Evolutionary conservation across 1,284 basidiomycete species (phyloP), one percentile per base, ranked within the genome.

Genomic region (Cryptococcus sp.): DNA sequence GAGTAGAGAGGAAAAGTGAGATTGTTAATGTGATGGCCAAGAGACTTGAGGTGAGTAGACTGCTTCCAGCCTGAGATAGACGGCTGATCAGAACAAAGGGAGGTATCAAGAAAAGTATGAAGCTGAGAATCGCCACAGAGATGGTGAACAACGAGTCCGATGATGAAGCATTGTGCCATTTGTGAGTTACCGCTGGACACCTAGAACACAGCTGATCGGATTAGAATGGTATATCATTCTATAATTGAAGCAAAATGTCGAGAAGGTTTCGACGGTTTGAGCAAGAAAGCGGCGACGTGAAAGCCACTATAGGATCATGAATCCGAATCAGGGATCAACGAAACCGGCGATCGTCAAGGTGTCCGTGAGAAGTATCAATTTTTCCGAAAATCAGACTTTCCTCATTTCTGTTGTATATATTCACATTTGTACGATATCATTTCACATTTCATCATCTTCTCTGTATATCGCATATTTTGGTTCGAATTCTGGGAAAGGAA

Each of bases 21-120:
- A 54, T 68, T 8, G 61, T 52, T 5, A 49, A 44, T 2, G 35
- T 56, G 13, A n/a, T 68, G 6, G 50, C 53, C 2, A 64, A 59
- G 58, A 50, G 55, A 33, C 30, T 66, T 11, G 46, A 58, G 30
- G 66, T 65, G 52, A 62, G 63, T 57, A 14, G 4, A 6, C 36
- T 23, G 23, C 23, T 14, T 13, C 38, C 38, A 41, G 10, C 38
- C 10, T n/a, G n/a, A 41, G 38, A 10, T 41, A n/a, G n/a, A 15
- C 34, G 13, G 37, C n/a, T 10, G 15, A 31, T 37, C 4, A 23
- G 5, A 2, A 31, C 11, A 5, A 2, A 46, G 35, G 23, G 23
- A 23, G 23, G 23, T 23, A 34, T 49, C 13, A 60, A 60, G 42
- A 10, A 34, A 14, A 48, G 47, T 33, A 5, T 49, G n/a, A 54